Conservation (phyloP, 345 rosid species). For the Trapa incisa region DNA sequence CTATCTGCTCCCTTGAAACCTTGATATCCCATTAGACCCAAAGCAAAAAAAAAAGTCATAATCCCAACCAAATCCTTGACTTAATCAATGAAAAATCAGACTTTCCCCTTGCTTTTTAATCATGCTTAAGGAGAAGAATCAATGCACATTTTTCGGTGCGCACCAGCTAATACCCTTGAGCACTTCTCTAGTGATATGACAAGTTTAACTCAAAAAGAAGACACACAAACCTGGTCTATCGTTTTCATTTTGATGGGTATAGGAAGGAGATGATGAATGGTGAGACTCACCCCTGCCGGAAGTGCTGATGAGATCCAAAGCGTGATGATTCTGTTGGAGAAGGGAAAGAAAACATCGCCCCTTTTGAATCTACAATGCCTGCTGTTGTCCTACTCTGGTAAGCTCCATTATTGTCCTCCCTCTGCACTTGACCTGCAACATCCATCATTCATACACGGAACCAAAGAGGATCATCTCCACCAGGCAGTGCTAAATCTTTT, state of each 20-base stretch:
- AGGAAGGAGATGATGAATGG: neutral
- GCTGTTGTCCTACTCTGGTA: neutral
- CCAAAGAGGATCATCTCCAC: slow-evolving; percentile 8
- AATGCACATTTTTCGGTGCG: slow-evolving; percentile 3
- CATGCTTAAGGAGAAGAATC: neutral
- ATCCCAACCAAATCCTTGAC: slow-evolving; percentile 26
- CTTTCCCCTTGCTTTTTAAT: neutral
- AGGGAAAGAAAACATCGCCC: slow-evolving; percentile 6
- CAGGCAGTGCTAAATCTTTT: neutral
- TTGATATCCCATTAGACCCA: too few species aligned
- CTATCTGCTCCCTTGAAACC: too few species aligned
- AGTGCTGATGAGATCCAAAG: neutral
- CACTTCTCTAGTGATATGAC: too few species aligned
- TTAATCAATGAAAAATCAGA: neutral
- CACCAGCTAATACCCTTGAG: too few species aligned
- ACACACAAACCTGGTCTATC: neutral
- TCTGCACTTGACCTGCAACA: slow-evolving; percentile 34
- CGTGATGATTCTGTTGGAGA: slow-evolving; percentile 12
- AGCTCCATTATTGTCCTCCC: neutral
- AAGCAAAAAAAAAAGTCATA: too few species aligned
- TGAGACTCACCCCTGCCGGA: slow-evolving; percentile 16
- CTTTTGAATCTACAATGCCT: slow-evolving; percentile 17
- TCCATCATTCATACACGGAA: slow-evolving; percentile 3
- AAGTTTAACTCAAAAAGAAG: too few species aligned
- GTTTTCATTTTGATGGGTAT: slow-evolving; percentile 2